Conservation (phyloP, 306 rosid genomes). For the Pterocarpus santalinus region DNA sequence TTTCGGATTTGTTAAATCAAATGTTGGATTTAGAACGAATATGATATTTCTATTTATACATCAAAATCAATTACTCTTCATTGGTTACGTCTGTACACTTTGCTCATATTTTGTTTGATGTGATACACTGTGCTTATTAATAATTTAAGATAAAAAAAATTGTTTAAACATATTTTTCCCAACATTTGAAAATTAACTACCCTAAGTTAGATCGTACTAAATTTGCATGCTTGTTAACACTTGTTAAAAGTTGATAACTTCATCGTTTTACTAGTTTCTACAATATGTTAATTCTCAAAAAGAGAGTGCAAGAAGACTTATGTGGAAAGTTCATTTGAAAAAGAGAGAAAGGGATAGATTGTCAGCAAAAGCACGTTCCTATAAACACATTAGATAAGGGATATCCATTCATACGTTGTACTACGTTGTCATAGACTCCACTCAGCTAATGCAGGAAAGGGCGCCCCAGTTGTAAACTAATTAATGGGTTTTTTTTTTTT, state of each 20-base stretch:
- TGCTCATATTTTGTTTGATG: neutral
- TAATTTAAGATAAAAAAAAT: neutral
- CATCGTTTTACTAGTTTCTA: neutral
- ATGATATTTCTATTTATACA: conserved; percentile 49
- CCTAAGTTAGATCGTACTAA: no score
- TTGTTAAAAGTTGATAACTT: no score
- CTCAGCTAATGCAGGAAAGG: neutral
- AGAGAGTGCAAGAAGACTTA: no score
- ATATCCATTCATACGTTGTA: neutral
- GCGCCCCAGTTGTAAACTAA: no score
- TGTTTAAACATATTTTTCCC: no score
- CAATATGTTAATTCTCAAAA: neutral
- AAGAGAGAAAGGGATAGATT: neutral
- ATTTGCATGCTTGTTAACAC: no score
- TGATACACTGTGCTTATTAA: neutral
- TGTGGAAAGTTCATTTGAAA: neutral
- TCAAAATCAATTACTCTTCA: neutral
- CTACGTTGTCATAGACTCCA: neutral
- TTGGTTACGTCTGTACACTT: no score
- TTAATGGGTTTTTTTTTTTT: no score
- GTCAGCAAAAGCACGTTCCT: neutral
- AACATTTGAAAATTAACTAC: no score
- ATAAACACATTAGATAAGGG: neutral
- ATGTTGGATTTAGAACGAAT: neutral
- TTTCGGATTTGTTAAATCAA: no score